These are phyloP conservation scores for Coniochaeta pulveracea DNA, from an alignment of 2,329 filamentous ascomycete genomes.

Conservation along the genomic window DNA sequence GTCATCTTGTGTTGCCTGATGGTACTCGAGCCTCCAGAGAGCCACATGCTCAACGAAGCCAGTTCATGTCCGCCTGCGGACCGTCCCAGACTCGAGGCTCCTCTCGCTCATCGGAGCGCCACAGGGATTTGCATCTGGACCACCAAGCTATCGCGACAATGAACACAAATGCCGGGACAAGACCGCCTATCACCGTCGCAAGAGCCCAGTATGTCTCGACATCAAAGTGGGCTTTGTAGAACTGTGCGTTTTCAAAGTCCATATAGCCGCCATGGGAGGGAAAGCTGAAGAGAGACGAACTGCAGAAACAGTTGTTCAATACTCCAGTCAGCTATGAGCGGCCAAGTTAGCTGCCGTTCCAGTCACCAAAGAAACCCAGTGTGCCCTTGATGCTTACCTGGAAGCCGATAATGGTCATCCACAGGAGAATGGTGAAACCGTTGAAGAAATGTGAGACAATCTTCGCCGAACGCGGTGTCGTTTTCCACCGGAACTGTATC, in stretches of 20 bases:
- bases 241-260: slow-evolving; percentile 21
- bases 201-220: slow-evolving; percentile 11
- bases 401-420: slow-evolving; percentile 2
- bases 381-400: slow-evolving; percentile 1
- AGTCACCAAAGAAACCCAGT: too few relatives aligned
- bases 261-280: slow-evolving; percentile 24
- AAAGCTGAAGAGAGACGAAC: slow-evolving; percentile 16
- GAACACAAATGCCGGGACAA: slow-evolving; percentile 1
- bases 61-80: slow-evolving; percentile 3
- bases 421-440: background rate
- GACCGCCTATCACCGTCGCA: background rate
- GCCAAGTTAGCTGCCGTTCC: slow-evolving; percentile 24
- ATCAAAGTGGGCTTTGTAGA: slow-evolving; percentile 14
- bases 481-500: slow-evolving; percentile 14
- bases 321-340: slow-evolving; percentile 28
- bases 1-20: too few relatives aligned
- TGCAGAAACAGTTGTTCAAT: slow-evolving; percentile 28
- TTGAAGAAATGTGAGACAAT: slow-evolving; percentile 1
- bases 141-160: slow-evolving; percentile 1
- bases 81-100: background rate
- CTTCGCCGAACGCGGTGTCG: background rate
- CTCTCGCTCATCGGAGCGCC: slow-evolving; percentile 1
- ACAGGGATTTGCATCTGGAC: slow-evolving; percentile 1
- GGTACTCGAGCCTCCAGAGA: too few relatives aligned
- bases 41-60: slow-evolving; percentile 1